Evolutionary conservation across 768 basidiomycete species (phyloP).

Genomic region (Sarcomyxa edulis): DNA sequence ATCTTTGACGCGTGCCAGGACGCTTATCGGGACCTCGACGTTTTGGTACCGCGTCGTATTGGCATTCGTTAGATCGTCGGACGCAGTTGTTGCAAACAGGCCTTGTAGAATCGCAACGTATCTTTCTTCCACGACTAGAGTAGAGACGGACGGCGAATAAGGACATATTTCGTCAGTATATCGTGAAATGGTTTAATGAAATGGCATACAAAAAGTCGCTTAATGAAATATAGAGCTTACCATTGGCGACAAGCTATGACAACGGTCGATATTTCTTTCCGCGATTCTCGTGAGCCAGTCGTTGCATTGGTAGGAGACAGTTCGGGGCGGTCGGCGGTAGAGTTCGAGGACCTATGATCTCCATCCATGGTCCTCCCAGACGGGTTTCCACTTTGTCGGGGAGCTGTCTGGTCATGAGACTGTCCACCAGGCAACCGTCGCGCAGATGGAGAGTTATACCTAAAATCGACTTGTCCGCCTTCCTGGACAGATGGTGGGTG

Average conservation of each 20-base stretch:
- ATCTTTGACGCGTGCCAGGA: slow-evolving; percentile 77
- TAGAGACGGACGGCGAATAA: slow-evolving; percentile 25
- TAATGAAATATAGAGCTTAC: slow-evolving; percentile 38
- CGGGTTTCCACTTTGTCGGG: slow-evolving; percentile 25
- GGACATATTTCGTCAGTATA: slow-evolving; percentile 25
- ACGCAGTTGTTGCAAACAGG: slow-evolving; percentile 80
- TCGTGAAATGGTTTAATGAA: slow-evolving; percentile 37
- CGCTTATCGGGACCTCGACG: slow-evolving; percentile 83
- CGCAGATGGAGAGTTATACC: slow-evolving; percentile 32
- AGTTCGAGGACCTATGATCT: slow-evolving; percentile 23
- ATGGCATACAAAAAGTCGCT: too few species aligned
- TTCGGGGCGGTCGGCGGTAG: slow-evolving; percentile 29
- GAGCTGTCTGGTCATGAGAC: slow-evolving; percentile 40
- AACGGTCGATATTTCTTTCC: slow-evolving; percentile 58
- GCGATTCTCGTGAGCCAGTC: slow-evolving; percentile 30
- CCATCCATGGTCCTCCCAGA: slow-evolving; percentile 23
- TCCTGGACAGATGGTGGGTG: slow-evolving; percentile 27
- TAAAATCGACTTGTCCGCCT: slow-evolving; percentile 27
- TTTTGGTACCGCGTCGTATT: slow-evolving; percentile 77
- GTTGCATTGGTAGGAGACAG: slow-evolving; percentile 22
- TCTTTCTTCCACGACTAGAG: slow-evolving; percentile 75
- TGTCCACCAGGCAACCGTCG: slow-evolving; percentile 40
- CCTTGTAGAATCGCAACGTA: slow-evolving; percentile 79
- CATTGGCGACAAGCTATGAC: slow-evolving; percentile 86
- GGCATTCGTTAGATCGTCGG: slow-evolving; percentile 71